Percentiles rank a stretch among this genome's conserved stretches.
These are phyloP conservation scores for Trametes hirsuta DNA, from an alignment of 1,284 basidiomycete genomes.

Conservation along the genomic window DNA sequence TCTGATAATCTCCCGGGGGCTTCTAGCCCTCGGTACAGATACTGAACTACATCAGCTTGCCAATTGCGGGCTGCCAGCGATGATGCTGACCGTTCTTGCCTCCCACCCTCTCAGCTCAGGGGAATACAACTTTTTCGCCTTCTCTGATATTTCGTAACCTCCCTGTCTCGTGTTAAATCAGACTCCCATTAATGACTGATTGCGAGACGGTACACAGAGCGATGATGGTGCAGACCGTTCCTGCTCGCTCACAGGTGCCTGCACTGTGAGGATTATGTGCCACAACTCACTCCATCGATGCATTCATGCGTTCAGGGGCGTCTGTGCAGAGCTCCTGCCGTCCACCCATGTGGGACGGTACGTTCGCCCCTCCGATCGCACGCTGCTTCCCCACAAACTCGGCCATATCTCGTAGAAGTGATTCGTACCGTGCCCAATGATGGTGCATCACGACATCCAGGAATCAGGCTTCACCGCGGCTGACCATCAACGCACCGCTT, in stretches of 20 bases:
- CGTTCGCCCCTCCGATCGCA: background rate
- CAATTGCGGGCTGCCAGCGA: background rate
- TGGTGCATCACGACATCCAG: background rate
- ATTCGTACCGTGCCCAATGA: background rate
- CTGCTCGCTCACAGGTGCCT: background rate
- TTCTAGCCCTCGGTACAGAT: constrained; percentile 1
- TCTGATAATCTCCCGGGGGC: constrained; percentile 15
- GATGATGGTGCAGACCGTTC: background rate
- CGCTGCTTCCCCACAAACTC: background rate
- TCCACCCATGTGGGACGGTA: background rate
- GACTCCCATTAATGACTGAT: background rate
- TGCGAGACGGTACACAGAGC: background rate
- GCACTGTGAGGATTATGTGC: too few relatives aligned
- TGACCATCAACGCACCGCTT: background rate
- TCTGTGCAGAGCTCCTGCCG: background rate
- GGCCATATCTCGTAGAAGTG: background rate
- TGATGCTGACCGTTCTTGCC: background rate
- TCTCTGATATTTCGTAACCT: constrained; percentile 3
- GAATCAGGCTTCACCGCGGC: background rate
- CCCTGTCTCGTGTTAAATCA: background rate
- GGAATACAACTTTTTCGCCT: background rate
- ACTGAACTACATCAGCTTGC: background rate
- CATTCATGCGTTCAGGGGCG: background rate
- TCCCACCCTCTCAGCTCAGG: background rate
- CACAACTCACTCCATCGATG: background rate